Percentiles rank a stretch among this genome's conserved stretches.
Evolutionary conservation across 768 basidiomycete species (phyloP).

Genomic region (Leccinum fibrillosum): DNA sequence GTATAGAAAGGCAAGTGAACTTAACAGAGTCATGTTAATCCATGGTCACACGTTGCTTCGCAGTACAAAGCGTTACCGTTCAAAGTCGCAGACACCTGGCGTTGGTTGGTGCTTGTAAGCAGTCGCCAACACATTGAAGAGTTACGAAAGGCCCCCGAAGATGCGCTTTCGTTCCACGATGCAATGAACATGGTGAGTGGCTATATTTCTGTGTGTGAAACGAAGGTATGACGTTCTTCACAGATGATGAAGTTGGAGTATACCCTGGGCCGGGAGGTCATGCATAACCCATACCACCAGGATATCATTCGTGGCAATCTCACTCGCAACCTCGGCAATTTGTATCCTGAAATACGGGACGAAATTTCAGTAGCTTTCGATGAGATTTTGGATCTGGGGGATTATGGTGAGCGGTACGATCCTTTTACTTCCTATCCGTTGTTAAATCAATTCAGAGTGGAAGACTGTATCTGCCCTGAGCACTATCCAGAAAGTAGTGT

Average conservation of each 20-base stretch:
- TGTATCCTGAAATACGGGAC: no score
- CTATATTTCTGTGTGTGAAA: not conserved
- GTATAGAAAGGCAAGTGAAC: constrained; percentile 28
- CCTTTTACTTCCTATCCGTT: not conserved
- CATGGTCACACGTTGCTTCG: not conserved
- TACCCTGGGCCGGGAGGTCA: constrained; percentile 29
- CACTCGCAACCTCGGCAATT: constrained; percentile 33
- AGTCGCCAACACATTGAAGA: not conserved
- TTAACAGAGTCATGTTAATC: not conserved
- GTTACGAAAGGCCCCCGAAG: constrained; percentile 38
- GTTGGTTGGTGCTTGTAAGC: not conserved
- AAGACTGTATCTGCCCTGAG: not conserved
- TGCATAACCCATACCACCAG: constrained; percentile 34
- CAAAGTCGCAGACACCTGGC: not conserved
- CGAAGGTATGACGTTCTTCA: not conserved
- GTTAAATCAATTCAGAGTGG: not conserved
- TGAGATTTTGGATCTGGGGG: not conserved
- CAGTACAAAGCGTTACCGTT: not conserved
- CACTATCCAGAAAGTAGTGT: not conserved
- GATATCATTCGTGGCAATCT: constrained; percentile 28
- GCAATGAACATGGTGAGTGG: constrained; percentile 29
- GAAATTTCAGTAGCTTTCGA: no score
- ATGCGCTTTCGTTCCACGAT: constrained; percentile 34
- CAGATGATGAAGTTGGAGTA: constrained; percentile 38
- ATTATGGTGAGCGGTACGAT: not conserved